phyloP scores from a whole-genome alignment of 441 rosid genomes.

The Corymbia calophylla region DNA sequence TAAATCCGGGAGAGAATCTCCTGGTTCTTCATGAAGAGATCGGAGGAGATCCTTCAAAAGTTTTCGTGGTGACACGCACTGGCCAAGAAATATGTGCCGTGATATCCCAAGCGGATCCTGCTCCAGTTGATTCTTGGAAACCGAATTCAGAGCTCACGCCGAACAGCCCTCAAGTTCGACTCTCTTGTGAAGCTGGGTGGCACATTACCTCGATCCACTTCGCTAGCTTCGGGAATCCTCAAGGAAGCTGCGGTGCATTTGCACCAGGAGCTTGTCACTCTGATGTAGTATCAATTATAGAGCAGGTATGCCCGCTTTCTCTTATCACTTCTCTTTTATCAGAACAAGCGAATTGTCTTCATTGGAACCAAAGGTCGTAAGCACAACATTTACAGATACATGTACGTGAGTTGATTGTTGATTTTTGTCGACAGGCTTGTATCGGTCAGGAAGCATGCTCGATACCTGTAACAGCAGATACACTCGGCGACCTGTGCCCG shows the following conservation, averaged over 20 bases:
- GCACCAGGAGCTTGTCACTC: conserved; percentile 37
- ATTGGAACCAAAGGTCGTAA: neutral
- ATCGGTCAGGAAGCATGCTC: conserved; percentile 46
- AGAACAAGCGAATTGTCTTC: neutral
- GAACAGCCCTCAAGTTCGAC: conserved; percentile 31
- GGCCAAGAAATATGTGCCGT: conserved; percentile 47
- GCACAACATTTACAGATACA: neutral
- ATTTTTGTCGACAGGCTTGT: conserved; percentile 31
- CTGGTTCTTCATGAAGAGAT: conserved; percentile 59
- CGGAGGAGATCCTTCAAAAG: conserved; percentile 49
- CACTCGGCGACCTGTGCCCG: conserved; percentile 45
- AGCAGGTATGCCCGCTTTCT: conserved; percentile 25
- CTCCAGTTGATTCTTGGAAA: conserved; percentile 41
- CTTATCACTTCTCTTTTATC: neutral
- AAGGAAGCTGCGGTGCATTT: conserved; percentile 45
- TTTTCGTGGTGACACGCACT: conserved; percentile 23
- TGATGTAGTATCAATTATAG: conserved; percentile 21
- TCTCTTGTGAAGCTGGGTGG: conserved; percentile 52
- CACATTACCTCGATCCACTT: conserved; percentile 35
- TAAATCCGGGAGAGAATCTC: conserved; percentile 40
- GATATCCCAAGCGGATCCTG: conserved; percentile 50
- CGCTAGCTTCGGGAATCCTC: conserved; percentile 53
- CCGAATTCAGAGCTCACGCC: conserved; percentile 14
- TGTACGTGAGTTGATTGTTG: neutral
- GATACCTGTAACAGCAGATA: conserved; percentile 23